Evolutionary conservation across 306 rosid species (phyloP), one percentile per base, ranked within the genome.

Genomic region (Begonia loranthoides): DNA sequence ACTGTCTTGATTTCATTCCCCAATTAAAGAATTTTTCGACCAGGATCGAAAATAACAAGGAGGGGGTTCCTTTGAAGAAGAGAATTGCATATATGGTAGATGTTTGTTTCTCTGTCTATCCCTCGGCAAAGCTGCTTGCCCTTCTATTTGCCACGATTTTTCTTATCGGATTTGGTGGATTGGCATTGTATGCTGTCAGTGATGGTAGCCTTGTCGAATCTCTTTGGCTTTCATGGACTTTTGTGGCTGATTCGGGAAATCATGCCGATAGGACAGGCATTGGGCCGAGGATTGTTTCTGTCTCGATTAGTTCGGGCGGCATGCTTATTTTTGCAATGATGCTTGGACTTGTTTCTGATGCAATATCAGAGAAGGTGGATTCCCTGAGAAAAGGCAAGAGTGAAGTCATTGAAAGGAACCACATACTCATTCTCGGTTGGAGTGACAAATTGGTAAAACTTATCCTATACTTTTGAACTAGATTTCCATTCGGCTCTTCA

Each of bases 301-400:
- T 89, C 76, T 89, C 97, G 49, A 79, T 89, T 57, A 89, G 94
- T 61, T 71, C 97, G 13, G 97, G 97, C 22, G 97, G 97, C 65
- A 89, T 89, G 97, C 83, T 89, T 12, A 85, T 89, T 69, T 89
- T 89, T 77, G 97, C 97, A 47, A 89, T 85, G 97, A 82, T 89
- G 90, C 95, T 89, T 58, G 97, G 97, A 33, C 95, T 89, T 52
- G 83, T 89, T 68, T 89, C 94, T 9, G 97, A 89, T 62, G 97
- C 97, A 48, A 89, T 89, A 74, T 77, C 97, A 3, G 97, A 85
- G 83, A 85, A 85, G 79, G 94, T 89, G 44, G 97, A 89, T 77
- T 89, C 97, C 13, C 81, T 89, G 65, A 71, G 95, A 57, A 89
- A 89, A 74, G 97, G 97, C 67, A 89, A 85, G 79, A 75, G 97